These are phyloP conservation scores for Calonectria hongkongensis DNA, from an alignment of 2,329 filamentous ascomycete species.

Conservation along the genomic window DNA sequence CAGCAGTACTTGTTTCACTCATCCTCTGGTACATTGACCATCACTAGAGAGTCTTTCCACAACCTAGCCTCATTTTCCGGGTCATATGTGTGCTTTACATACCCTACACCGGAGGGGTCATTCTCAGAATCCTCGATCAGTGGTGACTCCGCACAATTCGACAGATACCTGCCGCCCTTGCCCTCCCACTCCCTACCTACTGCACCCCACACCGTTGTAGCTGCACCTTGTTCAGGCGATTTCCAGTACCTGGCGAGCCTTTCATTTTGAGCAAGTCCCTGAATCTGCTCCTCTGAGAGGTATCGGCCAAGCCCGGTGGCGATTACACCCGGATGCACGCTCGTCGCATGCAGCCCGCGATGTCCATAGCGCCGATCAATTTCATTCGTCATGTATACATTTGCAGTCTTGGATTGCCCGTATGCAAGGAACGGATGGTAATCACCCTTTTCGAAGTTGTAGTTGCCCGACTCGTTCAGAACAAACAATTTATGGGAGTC, in stretches of 20 bases:
- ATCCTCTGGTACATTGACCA: neutral
- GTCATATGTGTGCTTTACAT: neutral
- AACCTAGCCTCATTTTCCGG: neutral
- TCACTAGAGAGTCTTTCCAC: slow-evolving; percentile 3
- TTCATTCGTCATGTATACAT: slow-evolving; percentile 2
- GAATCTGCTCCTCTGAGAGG: neutral
- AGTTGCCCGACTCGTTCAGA: neutral
- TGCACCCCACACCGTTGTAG: neutral
- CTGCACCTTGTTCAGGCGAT: slow-evolving; percentile 15
- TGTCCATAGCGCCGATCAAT: slow-evolving; percentile 4
- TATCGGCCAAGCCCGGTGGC: neutral
- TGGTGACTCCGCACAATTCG: neutral
- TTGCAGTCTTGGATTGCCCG: slow-evolving; percentile 7
- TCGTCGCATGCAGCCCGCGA: slow-evolving; percentile 1
- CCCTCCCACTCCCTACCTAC: slow-evolving; percentile 13
- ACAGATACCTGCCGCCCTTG: neutral
- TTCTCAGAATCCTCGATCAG: neutral
- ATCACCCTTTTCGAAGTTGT: slow-evolving; percentile 5
- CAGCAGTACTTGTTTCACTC: neutral
- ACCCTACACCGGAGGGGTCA: neutral
- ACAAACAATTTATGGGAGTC: neutral
- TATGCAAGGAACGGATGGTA: neutral
- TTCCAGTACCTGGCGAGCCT: slow-evolving; percentile 4
- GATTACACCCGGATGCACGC: slow-evolving; percentile 6
- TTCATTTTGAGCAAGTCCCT: neutral